Conservation (phyloP, 495 filamentous ascomycete genomes). For the Paragyromitra xinjiangensis region DNA sequence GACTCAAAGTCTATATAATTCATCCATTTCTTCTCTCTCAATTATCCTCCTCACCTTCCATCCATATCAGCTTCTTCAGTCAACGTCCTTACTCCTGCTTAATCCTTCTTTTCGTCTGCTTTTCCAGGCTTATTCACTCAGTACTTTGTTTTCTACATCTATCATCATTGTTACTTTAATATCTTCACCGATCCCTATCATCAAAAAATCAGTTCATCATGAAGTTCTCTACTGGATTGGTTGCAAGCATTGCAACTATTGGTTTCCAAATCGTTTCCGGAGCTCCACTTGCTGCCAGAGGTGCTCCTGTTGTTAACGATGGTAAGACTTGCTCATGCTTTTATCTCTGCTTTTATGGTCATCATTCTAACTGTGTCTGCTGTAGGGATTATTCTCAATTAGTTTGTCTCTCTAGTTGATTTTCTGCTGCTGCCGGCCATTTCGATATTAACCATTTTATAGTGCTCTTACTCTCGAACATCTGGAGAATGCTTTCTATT, state of each 20-base stretch:
- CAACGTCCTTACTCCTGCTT: not conserved
- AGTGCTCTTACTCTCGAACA: slow-evolving; percentile 63
- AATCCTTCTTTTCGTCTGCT: not conserved
- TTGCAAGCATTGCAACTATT: slow-evolving; percentile 15
- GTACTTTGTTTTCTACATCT: not conserved
- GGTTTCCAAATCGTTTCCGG: slow-evolving; percentile 17
- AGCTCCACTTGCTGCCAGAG: slow-evolving; percentile 30
- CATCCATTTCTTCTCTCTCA: not conserved
- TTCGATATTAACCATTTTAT: slow-evolving; percentile 14
- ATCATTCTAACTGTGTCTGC: slow-evolving; percentile 7
- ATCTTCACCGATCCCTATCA: not conserved
- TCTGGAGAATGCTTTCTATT: slow-evolving; percentile 66
- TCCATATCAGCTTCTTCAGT: not conserved
- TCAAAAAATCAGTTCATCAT: slow-evolving; percentile 7
- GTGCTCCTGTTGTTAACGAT: slow-evolving; percentile 14
- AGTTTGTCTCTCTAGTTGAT: slow-evolving; percentile 23
- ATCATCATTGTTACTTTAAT: not conserved
- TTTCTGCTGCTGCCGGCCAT: not conserved
- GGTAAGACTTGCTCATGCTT: slow-evolving; percentile 7
- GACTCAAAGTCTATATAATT: slow-evolving; percentile 34
- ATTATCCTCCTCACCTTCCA: not conserved
- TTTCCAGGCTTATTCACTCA: not conserved
- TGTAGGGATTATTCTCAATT: slow-evolving; percentile 38
- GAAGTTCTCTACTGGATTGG: slow-evolving; percentile 42
- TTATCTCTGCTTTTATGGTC: not conserved